These are phyloP conservation scores for Cystobasidium tubakii DNA, from an alignment of 768 basidiomycete species.

Conservation along the genomic window DNA sequence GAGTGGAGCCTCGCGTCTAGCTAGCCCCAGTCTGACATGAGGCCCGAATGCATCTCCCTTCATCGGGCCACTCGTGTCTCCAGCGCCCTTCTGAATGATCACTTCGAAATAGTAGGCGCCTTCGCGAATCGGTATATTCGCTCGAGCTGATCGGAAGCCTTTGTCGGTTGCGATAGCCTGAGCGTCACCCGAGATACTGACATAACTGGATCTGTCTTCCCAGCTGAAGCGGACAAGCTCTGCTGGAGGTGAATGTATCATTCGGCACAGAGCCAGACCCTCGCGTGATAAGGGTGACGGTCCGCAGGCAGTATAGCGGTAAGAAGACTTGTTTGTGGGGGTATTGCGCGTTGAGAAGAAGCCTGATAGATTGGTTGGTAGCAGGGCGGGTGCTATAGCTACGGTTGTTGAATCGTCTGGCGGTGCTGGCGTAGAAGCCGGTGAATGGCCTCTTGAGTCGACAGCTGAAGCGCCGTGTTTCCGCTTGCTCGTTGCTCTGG, in stretches of 20 bases:
- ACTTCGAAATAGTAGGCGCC: conserved; percentile 95
- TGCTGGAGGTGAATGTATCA: conserved; percentile 71
- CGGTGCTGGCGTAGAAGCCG: conserved; percentile 16
- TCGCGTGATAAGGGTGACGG: conserved; percentile 54
- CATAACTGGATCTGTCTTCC: conserved; percentile 80
- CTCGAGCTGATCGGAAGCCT: conserved; percentile 83
- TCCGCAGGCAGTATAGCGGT: conserved; percentile 54
- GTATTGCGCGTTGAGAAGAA: conserved; percentile 47
- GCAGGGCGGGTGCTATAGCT: conserved; percentile 7
- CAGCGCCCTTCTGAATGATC: conserved; percentile 62
- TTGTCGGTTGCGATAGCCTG: conserved; percentile 69
- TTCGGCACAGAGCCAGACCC: conserved; percentile 59
- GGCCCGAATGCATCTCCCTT: conserved; percentile 26
- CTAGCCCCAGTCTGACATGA: conserved; percentile 87
- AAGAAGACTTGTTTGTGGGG: conserved; percentile 46
- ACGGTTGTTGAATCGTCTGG: conserved; percentile 8
- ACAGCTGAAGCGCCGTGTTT: neutral
- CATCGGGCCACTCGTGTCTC: neutral
- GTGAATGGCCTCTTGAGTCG: conserved; percentile 7
- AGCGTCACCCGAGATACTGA: conserved; percentile 73
- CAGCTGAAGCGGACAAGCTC: conserved; percentile 66
- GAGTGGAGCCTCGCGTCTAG: conserved; percentile 80
- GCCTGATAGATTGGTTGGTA: neutral
- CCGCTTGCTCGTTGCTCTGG: neutral
- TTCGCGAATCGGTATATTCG: conserved; percentile 79